Percentiles rank a stretch among this genome's conserved stretches.
These are phyloP conservation scores for Penicillium cinerascens DNA, from an alignment of 495 filamentous ascomycete genomes.

Conservation along the genomic window DNA sequence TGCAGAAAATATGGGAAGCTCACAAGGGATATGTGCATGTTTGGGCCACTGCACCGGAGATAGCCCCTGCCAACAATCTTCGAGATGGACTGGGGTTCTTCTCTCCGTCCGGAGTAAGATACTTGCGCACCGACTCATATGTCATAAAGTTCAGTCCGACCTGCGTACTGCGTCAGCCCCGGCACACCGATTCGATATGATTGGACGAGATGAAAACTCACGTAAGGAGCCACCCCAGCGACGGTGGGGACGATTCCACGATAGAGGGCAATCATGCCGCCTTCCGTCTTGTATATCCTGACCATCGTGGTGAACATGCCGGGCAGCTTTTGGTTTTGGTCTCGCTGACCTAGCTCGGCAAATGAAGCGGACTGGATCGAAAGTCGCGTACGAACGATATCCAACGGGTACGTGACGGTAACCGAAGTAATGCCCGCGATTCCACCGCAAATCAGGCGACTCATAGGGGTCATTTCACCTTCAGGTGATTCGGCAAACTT, in stretches of 20 bases:
- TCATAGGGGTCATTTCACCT: slow-evolving; percentile 60
- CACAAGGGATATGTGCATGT: slow-evolving; percentile 98
- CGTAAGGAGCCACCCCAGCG: slow-evolving; percentile 92
- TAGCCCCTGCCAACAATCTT: slow-evolving; percentile 83
- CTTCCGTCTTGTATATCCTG: slow-evolving; percentile 85
- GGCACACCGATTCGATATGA: background rate
- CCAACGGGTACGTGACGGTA: slow-evolving; percentile 74
- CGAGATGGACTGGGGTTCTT: slow-evolving; percentile 73
- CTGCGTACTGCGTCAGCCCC: slow-evolving; percentile 39
- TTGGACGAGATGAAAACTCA: slow-evolving; percentile 42
- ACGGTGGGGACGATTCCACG: slow-evolving; percentile 91
- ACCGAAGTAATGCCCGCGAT: slow-evolving; percentile 93
- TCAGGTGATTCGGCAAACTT: slow-evolving; percentile 75
- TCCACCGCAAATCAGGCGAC: slow-evolving; percentile 79
- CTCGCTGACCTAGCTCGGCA: slow-evolving; percentile 57
- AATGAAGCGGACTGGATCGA: slow-evolving; percentile 97
- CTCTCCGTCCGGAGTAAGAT: slow-evolving; percentile 83
- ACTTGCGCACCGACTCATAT: slow-evolving; percentile 82
- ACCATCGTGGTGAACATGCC: slow-evolving; percentile 89
- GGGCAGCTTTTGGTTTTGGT: slow-evolving; percentile 59
- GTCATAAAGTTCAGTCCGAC: slow-evolving; percentile 98
- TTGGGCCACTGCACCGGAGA: slow-evolving; percentile 94
- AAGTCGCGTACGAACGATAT: slow-evolving; percentile 91
- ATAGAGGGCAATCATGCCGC: slow-evolving; percentile 79
- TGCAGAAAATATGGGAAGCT: slow-evolving; percentile 32